phyloP scores from a whole-genome alignment of 495 filamentous ascomycete species.

The Chaetomium fimeti region DNA sequence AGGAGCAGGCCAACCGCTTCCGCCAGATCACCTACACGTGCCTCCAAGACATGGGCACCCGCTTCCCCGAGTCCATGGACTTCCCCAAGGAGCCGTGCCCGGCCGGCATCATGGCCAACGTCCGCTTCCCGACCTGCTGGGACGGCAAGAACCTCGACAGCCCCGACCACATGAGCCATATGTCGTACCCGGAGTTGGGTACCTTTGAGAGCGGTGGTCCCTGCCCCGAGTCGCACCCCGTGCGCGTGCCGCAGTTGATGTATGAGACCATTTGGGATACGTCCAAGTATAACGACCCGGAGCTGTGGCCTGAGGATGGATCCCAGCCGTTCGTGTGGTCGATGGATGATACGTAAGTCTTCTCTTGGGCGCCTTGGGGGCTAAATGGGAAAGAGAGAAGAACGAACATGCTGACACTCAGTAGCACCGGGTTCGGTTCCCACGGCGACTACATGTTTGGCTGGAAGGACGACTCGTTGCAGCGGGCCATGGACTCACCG shows the following conservation, averaged over 20 bases:
- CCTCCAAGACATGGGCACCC: neutral
- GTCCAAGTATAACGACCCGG: constrained; percentile 37
- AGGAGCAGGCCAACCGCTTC: constrained; percentile 8
- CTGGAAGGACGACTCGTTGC: constrained; percentile 43
- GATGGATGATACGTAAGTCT: constrained; percentile 8
- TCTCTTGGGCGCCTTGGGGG: neutral
- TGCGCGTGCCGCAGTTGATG: constrained; percentile 41
- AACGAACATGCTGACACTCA: constrained; percentile 1
- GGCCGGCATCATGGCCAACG: constrained; percentile 40
- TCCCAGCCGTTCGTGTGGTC: constrained; percentile 52
- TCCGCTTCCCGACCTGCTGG: constrained; percentile 40
- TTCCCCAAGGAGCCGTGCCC: constrained; percentile 11
- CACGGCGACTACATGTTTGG: constrained; percentile 46
- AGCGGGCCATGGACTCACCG: constrained; percentile 41
- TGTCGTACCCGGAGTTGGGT: constrained; percentile 40
- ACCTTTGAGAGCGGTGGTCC: constrained; percentile 36
- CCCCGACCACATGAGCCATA: constrained; percentile 43
- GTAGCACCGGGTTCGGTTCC: constrained; percentile 37
- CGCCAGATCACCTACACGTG: constrained; percentile 14
- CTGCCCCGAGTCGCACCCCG: constrained; percentile 39
- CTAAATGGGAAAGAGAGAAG: neutral
- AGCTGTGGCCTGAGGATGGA: constrained; percentile 44
- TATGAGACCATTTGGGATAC: constrained; percentile 48
- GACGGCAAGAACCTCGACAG: constrained; percentile 37
- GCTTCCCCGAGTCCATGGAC: constrained; percentile 9